phyloP scores from a whole-genome alignment of 345 rosid species.

The Microcos paniculata region DNA sequence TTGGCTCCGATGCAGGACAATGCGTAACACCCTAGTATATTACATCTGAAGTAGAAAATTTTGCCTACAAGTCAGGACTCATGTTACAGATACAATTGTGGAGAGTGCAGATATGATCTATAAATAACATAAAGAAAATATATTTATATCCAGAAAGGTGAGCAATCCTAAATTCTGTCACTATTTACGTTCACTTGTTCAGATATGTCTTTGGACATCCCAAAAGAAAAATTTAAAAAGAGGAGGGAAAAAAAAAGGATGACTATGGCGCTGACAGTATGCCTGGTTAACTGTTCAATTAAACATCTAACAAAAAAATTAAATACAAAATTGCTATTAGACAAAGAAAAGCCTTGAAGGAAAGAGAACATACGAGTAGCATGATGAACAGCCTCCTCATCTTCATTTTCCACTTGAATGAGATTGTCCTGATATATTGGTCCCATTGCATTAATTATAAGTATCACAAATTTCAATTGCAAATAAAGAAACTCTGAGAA shows the following conservation, averaged over 20 bases:
- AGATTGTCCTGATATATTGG: conserved; percentile 62
- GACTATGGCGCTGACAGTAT: neutral
- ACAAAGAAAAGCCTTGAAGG: neutral
- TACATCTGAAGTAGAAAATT: neutral
- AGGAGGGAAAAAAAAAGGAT: neutral
- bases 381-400: conserved; percentile 48
- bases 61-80: neutral
- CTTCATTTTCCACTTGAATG: conserved; percentile 69
- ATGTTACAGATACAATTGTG: neutral
- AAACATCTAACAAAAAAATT: neutral
- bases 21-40: conserved; percentile 1
- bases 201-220: neutral
- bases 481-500: neutral
- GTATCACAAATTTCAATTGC: neutral
- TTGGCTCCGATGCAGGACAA: conserved; percentile 5
- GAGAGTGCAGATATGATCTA: neutral
- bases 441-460: conserved; percentile 13
- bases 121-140: neutral
- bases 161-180: neutral
- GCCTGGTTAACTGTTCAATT: neutral
- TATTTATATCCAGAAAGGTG: neutral
- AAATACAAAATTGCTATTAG: neutral
- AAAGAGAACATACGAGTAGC: conserved; percentile 36
- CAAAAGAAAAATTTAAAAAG: too few species aligned
- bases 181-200: neutral